These are phyloP conservation scores for Dipteronia sinensis DNA, from an alignment of 345 rosid genomes.

Conservation along the genomic window DNA sequence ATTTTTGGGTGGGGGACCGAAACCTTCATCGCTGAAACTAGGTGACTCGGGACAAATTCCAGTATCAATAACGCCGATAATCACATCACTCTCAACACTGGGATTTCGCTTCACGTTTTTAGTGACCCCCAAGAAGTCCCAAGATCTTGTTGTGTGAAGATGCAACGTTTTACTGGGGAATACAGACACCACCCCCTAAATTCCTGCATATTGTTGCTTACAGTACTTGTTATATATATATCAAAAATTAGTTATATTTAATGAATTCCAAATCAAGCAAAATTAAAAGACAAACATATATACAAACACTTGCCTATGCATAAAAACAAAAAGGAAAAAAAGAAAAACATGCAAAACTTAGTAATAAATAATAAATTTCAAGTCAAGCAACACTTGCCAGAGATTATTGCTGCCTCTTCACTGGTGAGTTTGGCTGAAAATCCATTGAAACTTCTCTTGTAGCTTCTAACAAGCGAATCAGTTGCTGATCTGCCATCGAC, in stretches of 20 bases:
- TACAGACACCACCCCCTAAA: constrained; percentile 47
- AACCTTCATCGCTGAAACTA: constrained; percentile 51
- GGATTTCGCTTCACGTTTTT: constrained; percentile 8
- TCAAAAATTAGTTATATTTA: no score
- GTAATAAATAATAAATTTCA: no score
- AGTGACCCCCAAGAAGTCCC: constrained; percentile 58
- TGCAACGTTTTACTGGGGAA: constrained; percentile 38
- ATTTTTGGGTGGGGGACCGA: constrained; percentile 50
- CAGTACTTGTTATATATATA: no score
- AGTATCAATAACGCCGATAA: constrained; percentile 44
- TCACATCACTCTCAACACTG: constrained; percentile 28
- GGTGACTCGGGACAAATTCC: constrained; percentile 58
- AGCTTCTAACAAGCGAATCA: constrained; percentile 47
- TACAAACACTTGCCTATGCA: no score
- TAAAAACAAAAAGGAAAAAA: no score
- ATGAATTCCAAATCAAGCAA: no score
- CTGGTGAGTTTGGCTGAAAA: constrained; percentile 52
- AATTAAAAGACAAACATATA: no score
- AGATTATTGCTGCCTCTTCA: constrained; percentile 41
- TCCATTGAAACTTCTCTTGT: constrained; percentile 63
- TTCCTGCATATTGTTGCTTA: constrained; percentile 17
- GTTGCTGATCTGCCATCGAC: constrained; percentile 27
- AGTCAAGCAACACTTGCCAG: constrained; percentile 32
- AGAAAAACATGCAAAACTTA: no score
- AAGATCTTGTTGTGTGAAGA: constrained; percentile 54